A percentile compares a stretch with the other conserved stretches of the same genome.
Conservation (phyloP, 129 eudicot genomes). For the Ambrosia trifida region DNA sequence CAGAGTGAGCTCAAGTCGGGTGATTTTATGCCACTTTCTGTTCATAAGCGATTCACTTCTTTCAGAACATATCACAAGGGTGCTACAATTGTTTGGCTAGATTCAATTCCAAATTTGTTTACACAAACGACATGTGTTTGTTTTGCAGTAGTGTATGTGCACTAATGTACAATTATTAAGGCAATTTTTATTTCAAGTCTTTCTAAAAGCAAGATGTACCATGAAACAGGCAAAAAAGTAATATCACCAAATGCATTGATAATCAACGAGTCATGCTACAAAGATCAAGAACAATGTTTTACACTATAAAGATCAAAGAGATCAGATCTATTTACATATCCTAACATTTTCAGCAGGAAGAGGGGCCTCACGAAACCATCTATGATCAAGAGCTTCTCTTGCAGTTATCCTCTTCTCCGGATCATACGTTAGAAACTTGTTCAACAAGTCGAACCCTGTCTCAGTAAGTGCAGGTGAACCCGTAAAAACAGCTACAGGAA, state of each 20-base stretch:
- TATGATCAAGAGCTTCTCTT: conserved; percentile 65
- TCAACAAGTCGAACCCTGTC: conserved; percentile 75
- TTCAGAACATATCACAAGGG: conserved; percentile 53
- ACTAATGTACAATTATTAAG: too few species aligned
- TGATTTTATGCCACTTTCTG: conserved; percentile 40
- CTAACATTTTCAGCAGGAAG: conserved; percentile 46
- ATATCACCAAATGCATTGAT: conserved; percentile 13
- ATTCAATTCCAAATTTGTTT: not conserved
- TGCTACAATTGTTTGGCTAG: not conserved
- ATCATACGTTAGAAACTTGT: conserved; percentile 60
- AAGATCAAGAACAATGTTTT: conserved; percentile 8
- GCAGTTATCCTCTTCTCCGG: conserved; percentile 80
- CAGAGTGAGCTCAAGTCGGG: conserved; percentile 59
- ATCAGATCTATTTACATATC: conserved; percentile 28
- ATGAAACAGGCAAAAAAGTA: not conserved
- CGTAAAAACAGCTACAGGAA: conserved; percentile 58
- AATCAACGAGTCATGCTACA: not conserved
- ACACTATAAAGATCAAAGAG: not conserved
- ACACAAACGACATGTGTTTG: not conserved
- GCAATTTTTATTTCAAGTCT: too few species aligned
- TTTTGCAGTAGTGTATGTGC: conserved; percentile 59
- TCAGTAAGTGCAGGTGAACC: conserved; percentile 71
- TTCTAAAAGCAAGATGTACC: too few species aligned
- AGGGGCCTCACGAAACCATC: conserved; percentile 76
- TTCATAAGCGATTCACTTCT: conserved; percentile 45